Evolutionary conservation across 2,329 filamentous ascomycete genomes (phyloP).

Genomic region (Diaporthe caulivora): DNA sequence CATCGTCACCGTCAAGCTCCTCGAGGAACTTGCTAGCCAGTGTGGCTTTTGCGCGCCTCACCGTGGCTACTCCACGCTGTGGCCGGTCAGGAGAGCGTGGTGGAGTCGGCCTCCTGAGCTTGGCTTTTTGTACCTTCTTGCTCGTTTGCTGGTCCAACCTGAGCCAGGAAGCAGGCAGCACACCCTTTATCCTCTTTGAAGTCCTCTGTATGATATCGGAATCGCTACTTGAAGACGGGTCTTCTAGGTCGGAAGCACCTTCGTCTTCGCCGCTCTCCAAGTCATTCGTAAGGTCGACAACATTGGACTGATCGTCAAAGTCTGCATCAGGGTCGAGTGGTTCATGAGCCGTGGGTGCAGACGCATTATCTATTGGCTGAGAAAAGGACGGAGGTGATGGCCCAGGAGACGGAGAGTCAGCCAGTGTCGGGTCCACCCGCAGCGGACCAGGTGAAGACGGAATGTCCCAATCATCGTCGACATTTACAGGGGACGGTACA

Average conservation of each 20-base stretch:
- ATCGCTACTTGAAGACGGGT: conserved; percentile 53
- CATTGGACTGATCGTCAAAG: not conserved
- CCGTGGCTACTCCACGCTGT: conserved; percentile 51
- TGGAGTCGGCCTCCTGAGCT: conserved; percentile 47
- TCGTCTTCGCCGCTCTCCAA: conserved; percentile 36
- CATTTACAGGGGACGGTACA: not conserved
- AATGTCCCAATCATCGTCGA: conserved; percentile 31
- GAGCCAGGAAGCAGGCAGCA: conserved; percentile 76
- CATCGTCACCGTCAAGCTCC: conserved; percentile 29
- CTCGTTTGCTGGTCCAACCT: conserved; percentile 66
- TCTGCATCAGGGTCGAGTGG: not conserved
- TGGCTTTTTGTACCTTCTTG: conserved; percentile 47
- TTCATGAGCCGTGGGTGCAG: not conserved
- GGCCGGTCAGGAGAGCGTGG: conserved; percentile 54
- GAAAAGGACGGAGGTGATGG: not conserved
- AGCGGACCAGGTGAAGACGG: conserved; percentile 23
- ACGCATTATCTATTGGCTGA: not conserved
- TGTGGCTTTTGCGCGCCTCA: not conserved
- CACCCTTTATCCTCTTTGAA: conserved; percentile 66
- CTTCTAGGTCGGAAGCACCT: conserved; percentile 42
- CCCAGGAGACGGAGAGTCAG: not conserved
- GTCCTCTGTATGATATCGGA: conserved; percentile 55
- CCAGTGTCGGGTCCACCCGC: conserved; percentile 2
- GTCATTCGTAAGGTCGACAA: conserved; percentile 29
- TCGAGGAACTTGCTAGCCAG: conserved; percentile 21